Evolutionary conservation across 345 rosid genomes (phyloP).

Genomic region (Melaleuca alternifolia): DNA sequence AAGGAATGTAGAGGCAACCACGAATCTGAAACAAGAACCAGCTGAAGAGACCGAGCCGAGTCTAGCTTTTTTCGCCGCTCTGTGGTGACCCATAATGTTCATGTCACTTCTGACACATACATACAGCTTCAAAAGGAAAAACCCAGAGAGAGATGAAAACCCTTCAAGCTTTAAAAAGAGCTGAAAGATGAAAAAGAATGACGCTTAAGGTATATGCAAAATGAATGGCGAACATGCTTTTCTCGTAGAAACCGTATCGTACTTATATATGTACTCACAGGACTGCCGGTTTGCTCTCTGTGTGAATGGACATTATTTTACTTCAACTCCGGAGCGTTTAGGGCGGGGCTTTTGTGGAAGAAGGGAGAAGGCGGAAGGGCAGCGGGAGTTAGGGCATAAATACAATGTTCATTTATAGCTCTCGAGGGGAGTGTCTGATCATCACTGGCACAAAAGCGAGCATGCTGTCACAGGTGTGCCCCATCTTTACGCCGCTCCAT

Average conservation of each 20-base stretch:
- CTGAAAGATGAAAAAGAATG: background rate
- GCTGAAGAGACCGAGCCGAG: background rate
- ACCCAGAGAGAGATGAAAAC: background rate
- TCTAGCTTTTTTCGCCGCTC: background rate
- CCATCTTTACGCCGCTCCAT: background rate
- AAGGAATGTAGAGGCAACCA: background rate
- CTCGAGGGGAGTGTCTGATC: background rate
- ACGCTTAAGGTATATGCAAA: background rate
- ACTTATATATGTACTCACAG: background rate
- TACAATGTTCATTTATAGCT: background rate
- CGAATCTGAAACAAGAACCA: background rate
- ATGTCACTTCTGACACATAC: background rate
- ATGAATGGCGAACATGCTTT: background rate
- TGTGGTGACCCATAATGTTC: background rate
- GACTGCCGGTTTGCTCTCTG: background rate
- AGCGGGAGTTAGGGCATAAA: background rate
- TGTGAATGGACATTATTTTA: background rate
- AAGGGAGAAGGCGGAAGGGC: background rate
- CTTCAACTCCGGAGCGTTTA: background rate
- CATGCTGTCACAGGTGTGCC: background rate
- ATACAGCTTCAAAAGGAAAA: background rate
- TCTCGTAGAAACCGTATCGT: background rate
- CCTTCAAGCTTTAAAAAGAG: background rate
- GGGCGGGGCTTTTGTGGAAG: background rate
- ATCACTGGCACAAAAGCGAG: background rate